Conservation (phyloP, 306 rosid genomes). For the Delonix regia region DNA sequence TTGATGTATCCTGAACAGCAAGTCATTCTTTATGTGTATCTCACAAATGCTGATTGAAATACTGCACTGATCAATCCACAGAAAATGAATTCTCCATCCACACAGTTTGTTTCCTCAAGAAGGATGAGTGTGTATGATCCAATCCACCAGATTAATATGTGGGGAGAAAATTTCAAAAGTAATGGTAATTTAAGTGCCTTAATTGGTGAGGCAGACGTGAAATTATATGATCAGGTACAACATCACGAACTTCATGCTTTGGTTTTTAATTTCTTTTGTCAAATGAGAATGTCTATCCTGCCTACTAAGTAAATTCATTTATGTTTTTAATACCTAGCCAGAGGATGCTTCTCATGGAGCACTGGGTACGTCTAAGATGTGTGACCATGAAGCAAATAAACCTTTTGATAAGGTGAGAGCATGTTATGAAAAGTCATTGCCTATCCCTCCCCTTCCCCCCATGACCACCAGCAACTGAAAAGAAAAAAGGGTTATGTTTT, state of each 20-base stretch:
- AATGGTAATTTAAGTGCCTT: slow-evolving; percentile 61
- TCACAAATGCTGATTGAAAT: slow-evolving; percentile 33
- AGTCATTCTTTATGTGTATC: not conserved
- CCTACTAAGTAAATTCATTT: slow-evolving; percentile 30
- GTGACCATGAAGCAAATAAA: slow-evolving; percentile 53
- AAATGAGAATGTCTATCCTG: slow-evolving; percentile 14
- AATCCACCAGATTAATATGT: slow-evolving; percentile 81
- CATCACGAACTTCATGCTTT: slow-evolving; percentile 15
- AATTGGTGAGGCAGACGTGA: slow-evolving; percentile 62
- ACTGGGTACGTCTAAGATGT: slow-evolving; percentile 47
- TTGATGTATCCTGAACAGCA: slow-evolving; percentile 4
- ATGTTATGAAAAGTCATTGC: slow-evolving; percentile 20
- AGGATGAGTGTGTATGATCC: slow-evolving; percentile 91
- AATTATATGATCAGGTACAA: slow-evolving; percentile 71
- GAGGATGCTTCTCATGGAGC: slow-evolving; percentile 56
- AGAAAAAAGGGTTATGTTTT: slow-evolving; percentile 19
- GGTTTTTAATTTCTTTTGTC: slow-evolving; percentile 5
- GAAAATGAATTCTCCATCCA: slow-evolving; percentile 75
- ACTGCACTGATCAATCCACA: slow-evolving; percentile 40
- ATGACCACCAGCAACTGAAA: not conserved
- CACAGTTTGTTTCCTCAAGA: slow-evolving; percentile 70
- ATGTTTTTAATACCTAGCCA: slow-evolving; percentile 40
- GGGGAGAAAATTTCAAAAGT: slow-evolving; percentile 80
- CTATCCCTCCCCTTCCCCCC: not conserved
- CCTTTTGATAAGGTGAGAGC: slow-evolving; percentile 51